phyloP scores from a whole-genome alignment of 2,329 filamentous ascomycete species.

The Alternaria sp. region DNA sequence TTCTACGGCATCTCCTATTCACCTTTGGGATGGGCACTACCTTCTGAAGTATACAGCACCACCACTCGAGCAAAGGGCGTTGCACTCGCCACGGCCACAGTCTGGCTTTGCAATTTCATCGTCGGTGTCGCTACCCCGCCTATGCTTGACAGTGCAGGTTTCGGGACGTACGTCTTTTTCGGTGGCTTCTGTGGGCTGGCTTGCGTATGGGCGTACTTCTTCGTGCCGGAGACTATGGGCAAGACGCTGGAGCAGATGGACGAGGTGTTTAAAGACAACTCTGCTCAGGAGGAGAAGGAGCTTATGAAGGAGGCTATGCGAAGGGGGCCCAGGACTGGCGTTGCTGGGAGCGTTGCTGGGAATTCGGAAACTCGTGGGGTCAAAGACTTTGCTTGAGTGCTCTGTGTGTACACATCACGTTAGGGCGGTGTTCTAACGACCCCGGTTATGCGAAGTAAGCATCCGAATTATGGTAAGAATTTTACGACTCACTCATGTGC shows the following conservation, averaged over 20 bases:
- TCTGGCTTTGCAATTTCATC: constrained; percentile 35
- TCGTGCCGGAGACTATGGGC: constrained; percentile 17
- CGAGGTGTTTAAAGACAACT: constrained; percentile 16
- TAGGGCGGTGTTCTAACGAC: no score
- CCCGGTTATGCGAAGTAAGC: no score
- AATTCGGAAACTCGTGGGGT: no score
- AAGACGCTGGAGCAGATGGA: constrained; percentile 17
- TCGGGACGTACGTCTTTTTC: constrained; percentile 10
- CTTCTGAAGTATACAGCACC: constrained; percentile 20
- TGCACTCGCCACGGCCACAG: constrained; percentile 44
- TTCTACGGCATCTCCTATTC: constrained; percentile 17
- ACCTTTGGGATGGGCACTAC: constrained; percentile 54
- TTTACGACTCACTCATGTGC: no score
- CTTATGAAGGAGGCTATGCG: no score
- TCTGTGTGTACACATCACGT: background rate
- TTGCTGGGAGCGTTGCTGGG: no score
- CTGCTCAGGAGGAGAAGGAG: constrained; percentile 24
- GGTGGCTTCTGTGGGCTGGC: background rate
- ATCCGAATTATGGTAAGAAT: no score
- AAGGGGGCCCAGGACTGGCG: no score
- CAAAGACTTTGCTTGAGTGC: background rate
- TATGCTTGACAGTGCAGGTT: constrained; percentile 52
- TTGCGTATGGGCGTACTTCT: constrained; percentile 6
- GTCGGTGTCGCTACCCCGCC: constrained; percentile 65
- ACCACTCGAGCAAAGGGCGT: constrained; percentile 51